Conservation (phyloP, 164 flowering plant species). For the Piper betle region DNA sequence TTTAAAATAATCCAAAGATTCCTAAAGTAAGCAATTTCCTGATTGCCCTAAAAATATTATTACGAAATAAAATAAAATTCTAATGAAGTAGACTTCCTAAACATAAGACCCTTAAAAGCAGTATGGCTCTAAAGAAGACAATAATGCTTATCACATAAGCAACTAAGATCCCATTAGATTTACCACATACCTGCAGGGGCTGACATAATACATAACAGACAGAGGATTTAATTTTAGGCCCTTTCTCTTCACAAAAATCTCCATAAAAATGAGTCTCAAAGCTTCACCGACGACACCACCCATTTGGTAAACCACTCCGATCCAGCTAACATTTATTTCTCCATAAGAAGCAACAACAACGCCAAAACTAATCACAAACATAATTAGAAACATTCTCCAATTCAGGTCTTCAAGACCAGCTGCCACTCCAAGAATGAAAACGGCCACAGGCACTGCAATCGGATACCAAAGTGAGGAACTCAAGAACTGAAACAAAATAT, state of each 20-base stretch:
- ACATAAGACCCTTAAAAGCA: too few relatives aligned
- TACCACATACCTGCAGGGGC: constrained; percentile 76
- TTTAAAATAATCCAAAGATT: too few relatives aligned
- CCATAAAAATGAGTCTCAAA: constrained; percentile 94
- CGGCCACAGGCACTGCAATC: constrained; percentile 92
- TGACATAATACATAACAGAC: constrained; percentile 91
- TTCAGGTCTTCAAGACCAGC: constrained; percentile 93
- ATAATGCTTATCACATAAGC: too few relatives aligned
- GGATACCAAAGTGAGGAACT: neutral
- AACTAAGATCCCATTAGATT: too few relatives aligned
- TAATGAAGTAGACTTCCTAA: too few relatives aligned
- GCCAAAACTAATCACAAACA: constrained; percentile 96
- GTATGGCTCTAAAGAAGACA: too few relatives aligned
- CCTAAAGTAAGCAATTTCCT: too few relatives aligned
- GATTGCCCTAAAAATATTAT: too few relatives aligned
- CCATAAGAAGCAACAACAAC: constrained; percentile 97
- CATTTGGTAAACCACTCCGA: constrained; percentile 98
- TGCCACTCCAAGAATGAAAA: constrained; percentile 82
- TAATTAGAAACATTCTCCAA: constrained; percentile 85
- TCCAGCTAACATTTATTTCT: constrained; percentile 81
- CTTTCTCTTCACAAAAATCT: constrained; percentile 87
- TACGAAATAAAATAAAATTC: too few relatives aligned
- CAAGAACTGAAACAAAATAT: neutral
- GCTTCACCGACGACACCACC: constrained; percentile 99
- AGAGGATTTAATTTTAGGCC: constrained; percentile 82